A percentile compares a stretch with the other conserved stretches of the same genome.
Conservation (phyloP, 2,329 filamentous ascomycete genomes). For the Diaporthe citrichinensis region DNA sequence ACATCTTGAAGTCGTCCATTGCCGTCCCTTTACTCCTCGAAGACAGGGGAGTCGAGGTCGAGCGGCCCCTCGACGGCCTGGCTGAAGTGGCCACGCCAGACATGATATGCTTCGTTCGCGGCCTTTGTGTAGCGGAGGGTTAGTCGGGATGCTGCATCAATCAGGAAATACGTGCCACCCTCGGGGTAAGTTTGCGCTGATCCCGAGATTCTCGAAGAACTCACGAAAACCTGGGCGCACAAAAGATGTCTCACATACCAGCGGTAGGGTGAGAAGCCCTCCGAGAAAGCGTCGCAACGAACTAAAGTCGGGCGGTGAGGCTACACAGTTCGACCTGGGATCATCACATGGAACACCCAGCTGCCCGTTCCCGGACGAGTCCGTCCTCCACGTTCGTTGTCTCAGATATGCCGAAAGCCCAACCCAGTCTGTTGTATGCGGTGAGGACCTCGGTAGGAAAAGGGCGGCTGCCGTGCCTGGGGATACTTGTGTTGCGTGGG, state of each 20-base stretch:
- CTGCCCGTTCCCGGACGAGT: constrained; percentile 55
- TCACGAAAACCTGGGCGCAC: constrained; percentile 41
- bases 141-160: constrained; percentile 47
- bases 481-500: constrained; percentile 40
- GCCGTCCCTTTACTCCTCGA: constrained; percentile 63
- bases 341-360: constrained; percentile 58
- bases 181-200: constrained; percentile 44
- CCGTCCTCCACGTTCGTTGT: constrained; percentile 48
- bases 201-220: constrained; percentile 43
- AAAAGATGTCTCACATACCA: constrained; percentile 55
- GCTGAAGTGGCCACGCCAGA: constrained; percentile 70
- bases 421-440: constrained; percentile 37
- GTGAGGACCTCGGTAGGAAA: constrained; percentile 42
- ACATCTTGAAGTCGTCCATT: constrained; percentile 68
- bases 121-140: constrained; percentile 45
- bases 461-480: constrained; percentile 40
- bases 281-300: constrained; percentile 53
- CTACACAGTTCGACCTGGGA: constrained; percentile 57
- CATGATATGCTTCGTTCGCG: constrained; percentile 51
- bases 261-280: constrained; percentile 52
- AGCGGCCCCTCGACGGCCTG: constrained; percentile 70
- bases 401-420: constrained; percentile 42
- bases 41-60: constrained; percentile 66
- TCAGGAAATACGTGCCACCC: constrained; percentile 28
- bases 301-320: constrained; percentile 55